These are phyloP conservation scores for Trichoderma atroviride DNA, from an alignment of 2,329 filamentous ascomycete species.

Conservation along the genomic window DNA sequence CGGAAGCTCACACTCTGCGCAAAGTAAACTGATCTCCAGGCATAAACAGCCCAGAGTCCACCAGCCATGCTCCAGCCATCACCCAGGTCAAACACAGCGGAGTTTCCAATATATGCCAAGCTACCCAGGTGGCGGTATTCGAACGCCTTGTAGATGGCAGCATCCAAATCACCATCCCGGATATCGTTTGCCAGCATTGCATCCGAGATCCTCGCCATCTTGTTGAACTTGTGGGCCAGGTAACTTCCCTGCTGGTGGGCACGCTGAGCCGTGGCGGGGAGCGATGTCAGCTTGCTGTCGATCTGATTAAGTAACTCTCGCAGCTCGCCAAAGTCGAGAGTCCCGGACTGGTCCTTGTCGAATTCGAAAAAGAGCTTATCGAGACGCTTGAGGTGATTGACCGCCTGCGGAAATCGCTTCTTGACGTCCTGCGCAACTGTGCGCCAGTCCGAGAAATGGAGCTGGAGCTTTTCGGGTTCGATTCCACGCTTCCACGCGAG, in stretches of 20 bases:
- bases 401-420: conserved; percentile 87
- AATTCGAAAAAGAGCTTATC: conserved; percentile 91
- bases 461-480: conserved; percentile 83
- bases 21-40: conserved; percentile 97
- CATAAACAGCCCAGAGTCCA: conserved; percentile 88
- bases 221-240: conserved; percentile 91
- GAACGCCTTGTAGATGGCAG: conserved; percentile 90
- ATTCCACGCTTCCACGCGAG: conserved; percentile 90
- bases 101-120: conserved; percentile 94
- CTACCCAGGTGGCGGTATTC: conserved; percentile 91
- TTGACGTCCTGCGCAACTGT: conserved; percentile 80
- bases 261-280: conserved; percentile 93
- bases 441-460: conserved; percentile 88
- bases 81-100: conserved; percentile 87
- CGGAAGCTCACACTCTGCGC: conserved; percentile 93
- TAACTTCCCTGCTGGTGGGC: conserved; percentile 96
- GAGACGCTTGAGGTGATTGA: conserved; percentile 81
- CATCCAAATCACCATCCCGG: conserved; percentile 85
- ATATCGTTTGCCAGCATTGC: conserved; percentile 80
- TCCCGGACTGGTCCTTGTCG: conserved; percentile 90
- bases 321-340: conserved; percentile 91
- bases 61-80: conserved; percentile 77
- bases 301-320: conserved; percentile 87
- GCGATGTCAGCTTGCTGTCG: conserved; percentile 88
- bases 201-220: conserved; percentile 75